These are phyloP conservation scores for Crithidia brevicula DNA, from an alignment of 208 protist species.

Conservation along the genomic window DNA sequence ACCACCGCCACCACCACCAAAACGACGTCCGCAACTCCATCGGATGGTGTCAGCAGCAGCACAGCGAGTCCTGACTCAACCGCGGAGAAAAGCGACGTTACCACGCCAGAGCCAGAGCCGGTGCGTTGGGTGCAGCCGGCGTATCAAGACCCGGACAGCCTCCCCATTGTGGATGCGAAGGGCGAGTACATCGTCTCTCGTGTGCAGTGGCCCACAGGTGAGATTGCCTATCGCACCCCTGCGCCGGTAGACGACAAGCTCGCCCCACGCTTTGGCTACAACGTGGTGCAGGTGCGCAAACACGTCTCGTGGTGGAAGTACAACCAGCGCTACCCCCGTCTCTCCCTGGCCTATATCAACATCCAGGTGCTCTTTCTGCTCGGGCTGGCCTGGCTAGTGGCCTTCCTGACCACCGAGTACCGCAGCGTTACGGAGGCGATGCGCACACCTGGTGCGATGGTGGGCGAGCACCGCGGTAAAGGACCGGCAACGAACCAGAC, in stretches of 20 bases:
- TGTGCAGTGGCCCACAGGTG: constrained; percentile 85
- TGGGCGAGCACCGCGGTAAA: constrained; percentile 80
- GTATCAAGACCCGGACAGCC: constrained; percentile 42
- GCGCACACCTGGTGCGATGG: constrained; percentile 83
- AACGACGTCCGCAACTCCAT: no score
- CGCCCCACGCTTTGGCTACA: constrained; percentile 84
- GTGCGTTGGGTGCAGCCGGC: constrained; percentile 71
- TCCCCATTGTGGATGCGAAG: constrained; percentile 73
- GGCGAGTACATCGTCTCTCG: constrained; percentile 87
- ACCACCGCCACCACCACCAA: not conserved
- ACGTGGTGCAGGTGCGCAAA: constrained; percentile 88
- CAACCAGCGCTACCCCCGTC: constrained; percentile 80
- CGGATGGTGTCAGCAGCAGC: not conserved
- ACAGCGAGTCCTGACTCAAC: no score
- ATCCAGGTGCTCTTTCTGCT: constrained; percentile 83
- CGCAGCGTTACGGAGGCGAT: constrained; percentile 67
- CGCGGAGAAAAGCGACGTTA: not conserved
- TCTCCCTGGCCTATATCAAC: constrained; percentile 86
- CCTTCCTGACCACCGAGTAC: constrained; percentile 80
- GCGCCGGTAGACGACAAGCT: constrained; percentile 71
- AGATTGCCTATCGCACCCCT: constrained; percentile 81
- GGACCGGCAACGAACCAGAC: constrained; percentile 59
- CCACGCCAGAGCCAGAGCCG: constrained; percentile 48
- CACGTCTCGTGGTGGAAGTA: constrained; percentile 91
- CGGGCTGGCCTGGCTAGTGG: constrained; percentile 75